These are phyloP conservation scores for Fusarium beomiforme DNA, from an alignment of 2,329 filamentous ascomycete species.

Conservation along the genomic window DNA sequence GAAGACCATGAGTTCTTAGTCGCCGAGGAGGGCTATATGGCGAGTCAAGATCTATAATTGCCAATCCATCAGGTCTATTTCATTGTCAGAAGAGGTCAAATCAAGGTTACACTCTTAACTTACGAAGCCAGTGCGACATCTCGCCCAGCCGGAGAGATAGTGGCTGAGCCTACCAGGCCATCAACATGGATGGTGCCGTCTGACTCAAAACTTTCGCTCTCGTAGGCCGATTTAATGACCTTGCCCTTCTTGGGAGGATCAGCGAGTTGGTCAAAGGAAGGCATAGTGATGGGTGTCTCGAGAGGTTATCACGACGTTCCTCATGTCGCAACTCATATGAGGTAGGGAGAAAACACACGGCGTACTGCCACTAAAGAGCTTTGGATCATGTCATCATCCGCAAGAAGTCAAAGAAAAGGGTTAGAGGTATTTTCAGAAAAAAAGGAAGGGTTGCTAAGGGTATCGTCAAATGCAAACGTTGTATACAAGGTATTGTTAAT, in stretches of 20 bases:
- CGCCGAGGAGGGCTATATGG: slow-evolving; percentile 88
- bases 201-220: slow-evolving; percentile 87
- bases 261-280: slow-evolving; percentile 56
- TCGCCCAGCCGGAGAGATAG: slow-evolving; percentile 89
- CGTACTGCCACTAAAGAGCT: slow-evolving; percentile 24
- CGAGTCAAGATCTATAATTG: slow-evolving; percentile 91
- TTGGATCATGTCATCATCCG: slow-evolving; percentile 30
- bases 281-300: slow-evolving; percentile 53
- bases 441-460: neutral
- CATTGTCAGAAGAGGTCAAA: neutral
- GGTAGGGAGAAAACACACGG: slow-evolving; percentile 14
- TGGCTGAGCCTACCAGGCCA: slow-evolving; percentile 84
- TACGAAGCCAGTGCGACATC: slow-evolving; percentile 89
- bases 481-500: slow-evolving; percentile 10
- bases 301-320: slow-evolving; percentile 34
- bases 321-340: slow-evolving; percentile 37
- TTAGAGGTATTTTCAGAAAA: neutral
- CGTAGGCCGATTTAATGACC: slow-evolving; percentile 74
- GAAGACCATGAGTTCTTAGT: slow-evolving; percentile 81
- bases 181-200: slow-evolving; percentile 87
- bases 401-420: neutral
- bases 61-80: slow-evolving; percentile 78
- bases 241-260: slow-evolving; percentile 66
- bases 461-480: neutral
- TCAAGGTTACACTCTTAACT: slow-evolving; percentile 44